phyloP scores from a whole-genome alignment of 148 eudicot genomes.

The Rhododendron simsii region DNA sequence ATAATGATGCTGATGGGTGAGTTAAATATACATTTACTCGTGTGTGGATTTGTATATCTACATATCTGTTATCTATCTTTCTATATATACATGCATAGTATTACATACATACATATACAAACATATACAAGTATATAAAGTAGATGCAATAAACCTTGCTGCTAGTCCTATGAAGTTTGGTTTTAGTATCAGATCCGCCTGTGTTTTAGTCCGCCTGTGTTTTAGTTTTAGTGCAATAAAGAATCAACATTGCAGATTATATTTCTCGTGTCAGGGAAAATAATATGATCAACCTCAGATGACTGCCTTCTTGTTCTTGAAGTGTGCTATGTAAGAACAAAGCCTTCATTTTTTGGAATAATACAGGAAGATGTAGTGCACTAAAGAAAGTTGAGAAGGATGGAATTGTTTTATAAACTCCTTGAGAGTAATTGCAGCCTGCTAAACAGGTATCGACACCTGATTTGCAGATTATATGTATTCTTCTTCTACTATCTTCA shows the following conservation, averaged over 20 bases:
- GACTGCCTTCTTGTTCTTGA: background rate
- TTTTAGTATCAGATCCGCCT: background rate
- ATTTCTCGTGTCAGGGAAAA: background rate
- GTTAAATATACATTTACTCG: slow-evolving; percentile 10
- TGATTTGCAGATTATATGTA: background rate
- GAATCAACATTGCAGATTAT: slow-evolving; percentile 3
- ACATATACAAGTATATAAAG: background rate
- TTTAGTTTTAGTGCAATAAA: background rate
- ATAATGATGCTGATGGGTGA: slow-evolving; percentile 67
- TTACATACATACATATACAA: background rate
- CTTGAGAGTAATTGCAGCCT: background rate
- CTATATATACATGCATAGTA: background rate
- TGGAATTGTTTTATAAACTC: background rate
- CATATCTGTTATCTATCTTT: background rate
- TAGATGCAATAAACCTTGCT: background rate
- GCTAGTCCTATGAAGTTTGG: background rate
- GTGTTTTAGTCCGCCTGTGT: background rate
- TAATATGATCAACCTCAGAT: background rate
- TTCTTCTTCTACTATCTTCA: background rate
- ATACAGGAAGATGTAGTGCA: background rate
- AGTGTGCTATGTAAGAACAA: background rate
- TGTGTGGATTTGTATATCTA: background rate
- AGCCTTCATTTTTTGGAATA: background rate
- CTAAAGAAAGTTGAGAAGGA: background rate
- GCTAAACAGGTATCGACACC: background rate